Conservation (phyloP, 768 basidiomycete genomes). For the Termitomyces sp. region DNA sequence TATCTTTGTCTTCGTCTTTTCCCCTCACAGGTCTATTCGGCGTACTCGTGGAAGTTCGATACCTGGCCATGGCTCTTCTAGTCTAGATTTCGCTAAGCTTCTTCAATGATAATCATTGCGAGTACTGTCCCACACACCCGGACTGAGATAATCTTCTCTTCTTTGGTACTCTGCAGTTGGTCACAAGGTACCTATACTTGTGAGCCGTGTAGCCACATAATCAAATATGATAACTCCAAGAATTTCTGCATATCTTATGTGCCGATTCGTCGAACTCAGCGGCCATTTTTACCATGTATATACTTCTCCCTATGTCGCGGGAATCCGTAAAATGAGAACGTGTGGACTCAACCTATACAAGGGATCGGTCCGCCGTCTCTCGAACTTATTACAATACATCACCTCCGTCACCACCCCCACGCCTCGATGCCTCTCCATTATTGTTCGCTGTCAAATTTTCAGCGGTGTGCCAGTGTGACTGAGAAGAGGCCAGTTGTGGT, state of each 20-base stretch:
- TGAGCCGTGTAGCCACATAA: background rate
- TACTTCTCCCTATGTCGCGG: background rate
- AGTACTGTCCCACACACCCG: background rate
- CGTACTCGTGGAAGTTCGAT: background rate
- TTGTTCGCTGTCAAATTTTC: background rate
- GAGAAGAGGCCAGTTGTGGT: background rate
- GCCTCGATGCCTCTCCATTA: background rate
- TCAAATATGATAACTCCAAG: background rate
- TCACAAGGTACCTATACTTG: conserved; percentile 2
- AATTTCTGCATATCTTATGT: background rate
- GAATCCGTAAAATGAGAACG: background rate
- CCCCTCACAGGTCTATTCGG: background rate
- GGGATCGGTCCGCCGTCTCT: background rate
- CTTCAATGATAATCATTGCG: conserved; percentile 1
- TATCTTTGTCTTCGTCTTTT: background rate
- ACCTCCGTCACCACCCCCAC: background rate
- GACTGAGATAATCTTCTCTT: background rate
- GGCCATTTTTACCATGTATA: background rate
- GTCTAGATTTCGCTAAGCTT: conserved; percentile 1
- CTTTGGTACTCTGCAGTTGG: background rate
- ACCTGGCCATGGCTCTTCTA: conserved; percentile 5
- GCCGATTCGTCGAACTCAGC: background rate
- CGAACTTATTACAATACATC: background rate
- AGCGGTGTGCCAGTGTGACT: background rate
- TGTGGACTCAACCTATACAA: background rate